Percentiles rank a stretch among this genome's conserved stretches.
phyloP scores from a whole-genome alignment of 2,329 filamentous ascomycete species.

The Ascomycota sp. region DNA sequence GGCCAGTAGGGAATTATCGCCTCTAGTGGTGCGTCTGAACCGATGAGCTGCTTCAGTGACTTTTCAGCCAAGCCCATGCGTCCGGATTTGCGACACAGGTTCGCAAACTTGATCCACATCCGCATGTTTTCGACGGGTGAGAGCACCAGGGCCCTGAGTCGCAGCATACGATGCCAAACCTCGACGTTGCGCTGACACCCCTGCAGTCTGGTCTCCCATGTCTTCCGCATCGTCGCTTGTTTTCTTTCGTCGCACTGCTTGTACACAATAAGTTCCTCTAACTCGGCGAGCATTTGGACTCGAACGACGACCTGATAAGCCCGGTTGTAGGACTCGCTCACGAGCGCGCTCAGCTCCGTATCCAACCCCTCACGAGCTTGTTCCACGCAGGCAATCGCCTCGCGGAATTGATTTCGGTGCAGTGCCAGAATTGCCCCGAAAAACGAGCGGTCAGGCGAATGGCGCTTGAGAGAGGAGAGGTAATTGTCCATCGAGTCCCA shows the following conservation, averaged over 20 bases:
- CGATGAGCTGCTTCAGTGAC: slow-evolving; percentile 78
- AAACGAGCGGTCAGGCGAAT: slow-evolving; percentile 88
- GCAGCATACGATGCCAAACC: slow-evolving; percentile 96
- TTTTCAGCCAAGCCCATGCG: slow-evolving; percentile 91
- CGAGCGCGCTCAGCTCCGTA: slow-evolving; percentile 80
- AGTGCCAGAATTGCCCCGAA: slow-evolving; percentile 91
- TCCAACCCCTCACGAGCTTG: slow-evolving; percentile 86
- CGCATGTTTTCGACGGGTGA: slow-evolving; percentile 84
- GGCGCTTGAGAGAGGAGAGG: slow-evolving; percentile 79
- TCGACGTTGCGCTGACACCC: slow-evolving; percentile 95
- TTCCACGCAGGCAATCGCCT: slow-evolving; percentile 74
- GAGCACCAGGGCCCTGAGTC: slow-evolving; percentile 80
- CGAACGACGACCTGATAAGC: slow-evolving; percentile 96
- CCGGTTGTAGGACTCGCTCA: slow-evolving; percentile 96
- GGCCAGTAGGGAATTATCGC: slow-evolving; percentile 39
- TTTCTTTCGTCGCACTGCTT: slow-evolving; percentile 85
- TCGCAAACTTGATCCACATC: slow-evolving; percentile 99
- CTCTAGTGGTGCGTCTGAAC: slow-evolving; percentile 43
- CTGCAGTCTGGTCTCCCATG: slow-evolving; percentile 88
- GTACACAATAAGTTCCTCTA: slow-evolving; percentile 95
- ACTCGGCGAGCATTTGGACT: slow-evolving; percentile 95
- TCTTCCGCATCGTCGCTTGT: slow-evolving; percentile 74
- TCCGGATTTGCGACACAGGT: slow-evolving; percentile 89
- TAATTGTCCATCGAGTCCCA: slow-evolving; percentile 99
- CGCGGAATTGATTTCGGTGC: slow-evolving; percentile 86